Evolutionary conservation across 495 filamentous ascomycete genomes (phyloP).

Genomic region (Chaetomium fimeti): DNA sequence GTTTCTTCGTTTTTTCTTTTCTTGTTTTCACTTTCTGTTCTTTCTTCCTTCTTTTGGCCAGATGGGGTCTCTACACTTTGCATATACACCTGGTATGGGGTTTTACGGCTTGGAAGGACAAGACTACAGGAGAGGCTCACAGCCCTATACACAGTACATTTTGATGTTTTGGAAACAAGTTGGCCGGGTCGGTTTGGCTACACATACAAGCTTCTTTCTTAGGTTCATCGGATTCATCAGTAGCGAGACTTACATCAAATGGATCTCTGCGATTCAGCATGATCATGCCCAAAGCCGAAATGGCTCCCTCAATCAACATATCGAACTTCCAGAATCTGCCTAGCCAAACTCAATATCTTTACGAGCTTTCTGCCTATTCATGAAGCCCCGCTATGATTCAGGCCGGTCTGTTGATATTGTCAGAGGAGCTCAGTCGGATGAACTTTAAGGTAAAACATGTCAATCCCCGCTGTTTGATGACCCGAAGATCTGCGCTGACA

Average conservation of each 20-base stretch:
- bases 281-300: neutral
- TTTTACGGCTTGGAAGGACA: neutral
- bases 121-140: neutral
- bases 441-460: neutral
- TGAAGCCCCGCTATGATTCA: slow-evolving; percentile 6
- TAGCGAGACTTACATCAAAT: neutral
- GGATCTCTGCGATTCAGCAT: neutral
- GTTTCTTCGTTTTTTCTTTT: neutral
- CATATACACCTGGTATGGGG: neutral
- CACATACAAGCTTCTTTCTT: neutral
- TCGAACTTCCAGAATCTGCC: neutral
- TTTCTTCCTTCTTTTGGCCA: neutral
- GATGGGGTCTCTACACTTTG: neutral
- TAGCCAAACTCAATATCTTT: neutral
- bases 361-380: slow-evolving; percentile 9
- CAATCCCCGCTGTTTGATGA: neutral
- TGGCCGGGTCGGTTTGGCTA: no score
- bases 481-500: slow-evolving; percentile 10
- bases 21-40: neutral
- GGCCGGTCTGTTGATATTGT: neutral
- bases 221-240: no score
- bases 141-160: neutral
- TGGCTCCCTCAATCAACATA: neutral
- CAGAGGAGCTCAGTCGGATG: neutral
- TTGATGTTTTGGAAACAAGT: neutral